These are phyloP conservation scores for Neonectria faginata DNA, from an alignment of 2,329 filamentous ascomycete genomes.

Conservation along the genomic window DNA sequence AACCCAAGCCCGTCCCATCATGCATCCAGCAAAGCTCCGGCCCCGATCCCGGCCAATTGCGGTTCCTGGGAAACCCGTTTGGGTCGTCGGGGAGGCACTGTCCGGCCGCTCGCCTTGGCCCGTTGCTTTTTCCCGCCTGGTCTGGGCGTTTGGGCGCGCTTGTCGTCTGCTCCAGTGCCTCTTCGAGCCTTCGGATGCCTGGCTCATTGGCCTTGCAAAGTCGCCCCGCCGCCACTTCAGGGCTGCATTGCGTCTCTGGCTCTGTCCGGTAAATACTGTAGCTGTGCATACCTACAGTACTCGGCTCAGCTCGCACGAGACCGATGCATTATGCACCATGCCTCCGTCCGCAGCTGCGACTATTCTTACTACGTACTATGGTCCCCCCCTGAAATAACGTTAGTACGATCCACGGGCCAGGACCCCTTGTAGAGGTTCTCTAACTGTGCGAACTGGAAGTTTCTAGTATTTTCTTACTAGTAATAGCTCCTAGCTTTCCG, in stretches of 20 bases:
- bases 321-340: slow-evolving; percentile 33
- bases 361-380: slow-evolving; percentile 19
- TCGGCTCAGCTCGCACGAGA: slow-evolving; percentile 36
- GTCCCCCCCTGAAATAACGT: too few species aligned
- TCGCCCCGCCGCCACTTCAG: slow-evolving; percentile 13
- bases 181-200: slow-evolving; percentile 16
- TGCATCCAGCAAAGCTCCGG: slow-evolving; percentile 36
- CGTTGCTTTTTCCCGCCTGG: slow-evolving; percentile 45
- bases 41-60: slow-evolving; percentile 44
- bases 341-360: slow-evolving; percentile 18
- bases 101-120: slow-evolving; percentile 37
- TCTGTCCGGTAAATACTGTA: not conserved
- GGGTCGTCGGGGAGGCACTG: slow-evolving; percentile 35
- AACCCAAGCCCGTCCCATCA: slow-evolving; percentile 30
- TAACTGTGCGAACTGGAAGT: too few species aligned
- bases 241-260: slow-evolving; percentile 32
- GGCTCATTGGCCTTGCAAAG: slow-evolving; percentile 23
- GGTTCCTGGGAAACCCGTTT: slow-evolving; percentile 29
- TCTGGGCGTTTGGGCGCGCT: slow-evolving; percentile 41
- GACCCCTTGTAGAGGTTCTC: too few species aligned
- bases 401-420: too few species aligned
- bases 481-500: too few species aligned
- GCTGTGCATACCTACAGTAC: slow-evolving; percentile 19
- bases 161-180: slow-evolving; percentile 35
- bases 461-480: too few species aligned